Conservation (phyloP, 768 basidiomycete species). For the Kwoniella botswanensis region DNA sequence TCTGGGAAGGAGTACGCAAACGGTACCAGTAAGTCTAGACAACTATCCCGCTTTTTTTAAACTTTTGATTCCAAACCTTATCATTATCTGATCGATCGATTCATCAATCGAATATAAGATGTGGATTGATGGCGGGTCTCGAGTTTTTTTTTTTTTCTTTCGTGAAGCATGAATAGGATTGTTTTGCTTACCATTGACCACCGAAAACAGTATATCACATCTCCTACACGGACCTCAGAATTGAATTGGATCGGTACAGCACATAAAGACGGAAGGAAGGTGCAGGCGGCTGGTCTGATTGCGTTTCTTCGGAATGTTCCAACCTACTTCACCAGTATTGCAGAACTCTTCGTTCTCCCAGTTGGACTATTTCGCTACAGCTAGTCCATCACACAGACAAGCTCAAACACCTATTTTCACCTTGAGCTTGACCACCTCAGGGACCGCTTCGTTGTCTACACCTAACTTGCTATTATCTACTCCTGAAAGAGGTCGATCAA, state of each 20-base stretch:
- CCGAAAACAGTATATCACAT: neutral
- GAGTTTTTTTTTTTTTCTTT: too few relatives aligned
- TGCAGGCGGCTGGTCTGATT: neutral
- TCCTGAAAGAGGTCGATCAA: constrained; percentile 12
- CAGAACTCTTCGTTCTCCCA: constrained; percentile 38
- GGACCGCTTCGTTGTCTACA: constrained; percentile 6
- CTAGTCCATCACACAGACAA: neutral
- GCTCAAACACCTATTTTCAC: constrained; percentile 18
- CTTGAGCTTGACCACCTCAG: constrained; percentile 13
- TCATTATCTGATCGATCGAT: neutral
- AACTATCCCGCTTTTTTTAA: neutral
- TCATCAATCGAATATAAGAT: neutral
- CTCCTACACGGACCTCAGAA: too few relatives aligned
- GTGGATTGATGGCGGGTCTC: neutral
- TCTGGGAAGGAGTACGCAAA: neutral
- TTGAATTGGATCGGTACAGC: neutral
- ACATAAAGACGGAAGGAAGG: neutral
- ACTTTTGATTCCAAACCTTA: neutral
- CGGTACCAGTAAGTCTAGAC: constrained; percentile 6
- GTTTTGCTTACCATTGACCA: neutral
- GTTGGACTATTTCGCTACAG: constrained; percentile 33
- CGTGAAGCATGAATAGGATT: too few relatives aligned
- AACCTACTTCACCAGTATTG: constrained; percentile 32
- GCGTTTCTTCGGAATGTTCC: constrained; percentile 11
- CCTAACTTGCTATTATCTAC: constrained; percentile 15